Evolutionary conservation across 2,329 filamentous ascomycete species (phyloP).

Genomic region (Xylaria sp.): DNA sequence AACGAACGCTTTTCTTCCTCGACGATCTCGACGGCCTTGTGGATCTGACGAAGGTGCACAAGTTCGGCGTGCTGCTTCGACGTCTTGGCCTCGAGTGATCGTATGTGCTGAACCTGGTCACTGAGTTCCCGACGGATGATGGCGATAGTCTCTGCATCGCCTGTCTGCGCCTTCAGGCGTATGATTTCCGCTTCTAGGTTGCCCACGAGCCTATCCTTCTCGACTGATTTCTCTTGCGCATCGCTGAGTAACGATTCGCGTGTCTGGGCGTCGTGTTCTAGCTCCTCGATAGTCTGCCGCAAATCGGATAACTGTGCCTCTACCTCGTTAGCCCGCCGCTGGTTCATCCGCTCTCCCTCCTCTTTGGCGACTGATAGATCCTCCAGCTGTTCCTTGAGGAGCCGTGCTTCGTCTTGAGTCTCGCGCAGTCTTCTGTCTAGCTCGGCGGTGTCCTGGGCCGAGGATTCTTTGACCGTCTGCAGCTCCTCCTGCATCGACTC

Average conservation of each 20-base stretch:
- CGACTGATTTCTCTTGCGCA: slow-evolving; percentile 73
- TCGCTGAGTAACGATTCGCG: slow-evolving; percentile 68
- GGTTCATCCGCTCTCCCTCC: slow-evolving; percentile 72
- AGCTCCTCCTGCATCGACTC: slow-evolving; percentile 65
- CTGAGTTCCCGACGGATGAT: slow-evolving; percentile 89
- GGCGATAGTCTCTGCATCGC: slow-evolving; percentile 84
- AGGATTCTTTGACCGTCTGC: slow-evolving; percentile 61
- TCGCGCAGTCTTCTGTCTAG: slow-evolving; percentile 77
- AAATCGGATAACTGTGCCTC: slow-evolving; percentile 62
- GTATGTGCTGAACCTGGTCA: slow-evolving; percentile 92
- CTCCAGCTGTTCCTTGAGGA: slow-evolving; percentile 83
- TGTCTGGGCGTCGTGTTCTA: slow-evolving; percentile 67
- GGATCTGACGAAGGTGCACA: slow-evolving; percentile 80
- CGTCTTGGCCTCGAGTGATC: slow-evolving; percentile 82
- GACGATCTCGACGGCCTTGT: slow-evolving; percentile 90
- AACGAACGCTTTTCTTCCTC: slow-evolving; percentile 93
- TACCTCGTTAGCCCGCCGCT: slow-evolving; percentile 66
- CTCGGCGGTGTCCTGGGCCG: slow-evolving; percentile 69
- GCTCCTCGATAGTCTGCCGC: slow-evolving; percentile 64
- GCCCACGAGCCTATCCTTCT: slow-evolving; percentile 77
- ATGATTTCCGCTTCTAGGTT: slow-evolving; percentile 85
- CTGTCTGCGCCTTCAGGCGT: slow-evolving; percentile 84
- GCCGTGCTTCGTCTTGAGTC: slow-evolving; percentile 76
- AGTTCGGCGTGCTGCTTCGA: slow-evolving; percentile 83
- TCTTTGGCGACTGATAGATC: slow-evolving; percentile 73